Base-by-base conservation (phyloP, 2,329 filamentous ascomycete species). In the Lasiodiplodia sp. region DNA sequence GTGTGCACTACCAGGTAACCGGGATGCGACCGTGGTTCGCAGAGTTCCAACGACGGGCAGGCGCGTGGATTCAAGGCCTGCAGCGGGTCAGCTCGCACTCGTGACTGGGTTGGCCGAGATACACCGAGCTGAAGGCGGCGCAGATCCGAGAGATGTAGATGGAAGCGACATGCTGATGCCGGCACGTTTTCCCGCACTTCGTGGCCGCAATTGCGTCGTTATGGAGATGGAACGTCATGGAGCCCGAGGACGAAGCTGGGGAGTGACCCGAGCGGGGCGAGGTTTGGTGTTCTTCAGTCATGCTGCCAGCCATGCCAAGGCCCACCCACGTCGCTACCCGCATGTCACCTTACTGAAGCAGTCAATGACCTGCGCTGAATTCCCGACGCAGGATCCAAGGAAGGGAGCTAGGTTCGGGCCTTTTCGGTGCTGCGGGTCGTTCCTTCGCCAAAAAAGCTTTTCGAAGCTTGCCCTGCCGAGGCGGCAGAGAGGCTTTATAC, bases 271-370 rank as follows among this genome's bases (percentile, higher is more conserved):
- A 16, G 60, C 31, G 60, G 21, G 23, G 60, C 44, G 60, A 64
- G 28, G 60, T 64, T 23, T 52, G 44, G 60, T 64, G 60, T 52
- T 64, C 47, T 64, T 64, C 44, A 64, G 51, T 38, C 12, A n/a
- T 23, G 18, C 44, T n/a, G 47, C 28, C 25, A 64, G 31, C 44
- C 21, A 11, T 52, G 60, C 60, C 31, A 64, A 64, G 60, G 18
- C 60, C 38, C 16, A 21, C 58, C 40, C 40, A 34, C 44, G 60
- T 31, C 31, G 60, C 60, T 64, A 64, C 47, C 60, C 60, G 47
- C 37, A 23, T 64, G 47, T 51, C 60, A 64, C 60, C 60, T 64
- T 64, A 64, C 60, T 21, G 60, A 52, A 52, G n/a, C n/a, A 34
- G 47, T 37, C 6, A 37, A 64, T 64, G 60, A 64, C 47, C 47